phyloP scores from a whole-genome alignment of 2,329 filamentous ascomycete genomes.

The Pseudogymnoascus verrucosus region DNA sequence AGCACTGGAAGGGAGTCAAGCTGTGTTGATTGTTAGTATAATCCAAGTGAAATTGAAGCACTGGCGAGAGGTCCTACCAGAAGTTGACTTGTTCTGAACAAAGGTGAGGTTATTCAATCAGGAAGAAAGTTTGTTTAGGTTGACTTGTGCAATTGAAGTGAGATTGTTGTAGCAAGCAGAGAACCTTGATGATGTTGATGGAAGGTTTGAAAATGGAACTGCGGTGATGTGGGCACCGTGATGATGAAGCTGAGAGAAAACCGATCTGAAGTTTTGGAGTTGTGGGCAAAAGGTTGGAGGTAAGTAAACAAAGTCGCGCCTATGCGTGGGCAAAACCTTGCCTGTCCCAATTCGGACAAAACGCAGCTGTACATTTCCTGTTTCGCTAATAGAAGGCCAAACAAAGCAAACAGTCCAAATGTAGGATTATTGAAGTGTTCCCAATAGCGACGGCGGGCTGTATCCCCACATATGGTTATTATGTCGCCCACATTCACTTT shows the following conservation, averaged over 20 bases:
- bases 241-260: neutral
- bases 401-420: neutral
- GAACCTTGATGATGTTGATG: neutral
- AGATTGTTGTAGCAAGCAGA: neutral
- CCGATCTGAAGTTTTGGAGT: neutral
- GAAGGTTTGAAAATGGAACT: neutral
- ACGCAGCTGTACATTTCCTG: neutral
- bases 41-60: neutral
- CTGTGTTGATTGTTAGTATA: neutral
- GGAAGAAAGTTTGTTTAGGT: neutral
- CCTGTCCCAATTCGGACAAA: neutral
- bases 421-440: neutral
- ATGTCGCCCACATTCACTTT: neutral
- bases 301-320: neutral
- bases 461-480: neutral
- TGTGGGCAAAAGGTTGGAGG: neutral
- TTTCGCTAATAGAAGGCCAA: neutral
- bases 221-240: neutral
- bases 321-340: neutral
- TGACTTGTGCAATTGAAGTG: neutral
- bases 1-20: neutral
- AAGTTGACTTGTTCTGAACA: neutral
- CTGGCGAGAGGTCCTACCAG: neutral
- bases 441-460: neutral
- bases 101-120: neutral